Conservation (phyloP, 805 yeast genomes). For the Kregervanrija pseudodelftensis region DNA sequence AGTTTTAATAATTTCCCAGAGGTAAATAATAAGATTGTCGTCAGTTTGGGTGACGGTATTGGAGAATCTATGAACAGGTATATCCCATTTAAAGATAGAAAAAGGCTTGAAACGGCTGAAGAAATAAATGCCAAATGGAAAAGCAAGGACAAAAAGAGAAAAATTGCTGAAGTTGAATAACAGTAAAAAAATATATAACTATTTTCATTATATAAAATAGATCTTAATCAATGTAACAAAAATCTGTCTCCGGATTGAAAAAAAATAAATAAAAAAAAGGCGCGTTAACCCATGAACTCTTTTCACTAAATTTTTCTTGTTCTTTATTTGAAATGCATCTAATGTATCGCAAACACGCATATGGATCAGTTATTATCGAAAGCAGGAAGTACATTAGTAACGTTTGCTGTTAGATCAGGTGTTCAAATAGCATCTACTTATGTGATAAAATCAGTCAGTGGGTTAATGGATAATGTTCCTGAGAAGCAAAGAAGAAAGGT, state of each 20-base stretch:
- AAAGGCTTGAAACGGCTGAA: constrained; percentile 57
- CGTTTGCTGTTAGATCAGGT: constrained; percentile 73
- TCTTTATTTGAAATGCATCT: no score
- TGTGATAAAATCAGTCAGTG: constrained; percentile 59
- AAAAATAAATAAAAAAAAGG: no score
- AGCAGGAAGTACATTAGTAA: constrained; percentile 74
- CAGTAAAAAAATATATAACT: no score
- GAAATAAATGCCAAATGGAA: constrained; percentile 58
- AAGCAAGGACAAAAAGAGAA: constrained; percentile 30
- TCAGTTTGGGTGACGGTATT: constrained; percentile 70
- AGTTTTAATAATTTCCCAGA: constrained; percentile 26
- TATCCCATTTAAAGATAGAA: constrained; percentile 50
- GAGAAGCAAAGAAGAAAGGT: constrained; percentile 42
- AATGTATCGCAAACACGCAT: background rate
- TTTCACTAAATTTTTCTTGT: no score
- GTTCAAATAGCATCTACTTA: constrained; percentile 67
- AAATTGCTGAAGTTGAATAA: background rate
- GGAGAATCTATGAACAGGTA: constrained; percentile 56
- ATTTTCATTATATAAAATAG: no score
- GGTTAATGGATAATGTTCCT: constrained; percentile 48
- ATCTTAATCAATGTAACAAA: no score
- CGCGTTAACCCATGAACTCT: no score
- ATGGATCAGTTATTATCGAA: constrained; percentile 36
- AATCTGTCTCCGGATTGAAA: no score
- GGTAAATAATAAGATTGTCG: constrained; percentile 5